phyloP scores from a whole-genome alignment of 1,284 basidiomycete genomes.

The Trichosporon coremiiforme region DNA sequence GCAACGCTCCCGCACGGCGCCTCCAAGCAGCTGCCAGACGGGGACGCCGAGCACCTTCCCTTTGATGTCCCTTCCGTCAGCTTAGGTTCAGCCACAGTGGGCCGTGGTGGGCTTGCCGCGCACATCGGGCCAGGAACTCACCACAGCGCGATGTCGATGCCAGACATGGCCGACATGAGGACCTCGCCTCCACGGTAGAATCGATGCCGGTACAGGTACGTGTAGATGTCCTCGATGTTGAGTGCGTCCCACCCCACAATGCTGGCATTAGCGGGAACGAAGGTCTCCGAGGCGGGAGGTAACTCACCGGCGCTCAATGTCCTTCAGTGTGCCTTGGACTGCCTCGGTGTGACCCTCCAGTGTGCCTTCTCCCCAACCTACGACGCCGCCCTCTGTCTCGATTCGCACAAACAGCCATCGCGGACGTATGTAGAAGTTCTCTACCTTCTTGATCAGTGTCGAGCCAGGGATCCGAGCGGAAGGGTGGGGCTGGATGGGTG shows the following conservation, averaged over 20 bases:
- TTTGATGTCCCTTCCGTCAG: slow-evolving; percentile 66
- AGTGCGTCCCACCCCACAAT: slow-evolving; percentile 65
- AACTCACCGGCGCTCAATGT: slow-evolving; percentile 63
- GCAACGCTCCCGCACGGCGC: slow-evolving; percentile 62
- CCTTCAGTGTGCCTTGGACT: slow-evolving; percentile 69
- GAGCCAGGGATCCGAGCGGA: slow-evolving; percentile 35
- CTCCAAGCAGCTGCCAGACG: slow-evolving; percentile 72
- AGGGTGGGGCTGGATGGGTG: slow-evolving; percentile 37
- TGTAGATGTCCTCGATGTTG: slow-evolving; percentile 65
- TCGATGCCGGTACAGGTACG: slow-evolving; percentile 64
- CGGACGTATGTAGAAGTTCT: slow-evolving; percentile 68
- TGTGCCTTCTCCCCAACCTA: slow-evolving; percentile 65
- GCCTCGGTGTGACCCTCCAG: slow-evolving; percentile 67
- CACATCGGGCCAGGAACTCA: slow-evolving; percentile 54
- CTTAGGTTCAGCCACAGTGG: slow-evolving; percentile 51
- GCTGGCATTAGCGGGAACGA: slow-evolving; percentile 29
- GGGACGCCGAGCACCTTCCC: slow-evolving; percentile 75
- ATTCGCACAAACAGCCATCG: slow-evolving; percentile 76
- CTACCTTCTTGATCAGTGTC: slow-evolving; percentile 50
- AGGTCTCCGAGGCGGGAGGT: background rate
- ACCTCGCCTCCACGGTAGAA: slow-evolving; percentile 74
- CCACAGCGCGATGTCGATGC: slow-evolving; percentile 63
- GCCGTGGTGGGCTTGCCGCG: background rate
- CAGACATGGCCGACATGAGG: slow-evolving; percentile 64
- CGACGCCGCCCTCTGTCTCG: slow-evolving; percentile 66